phyloP scores from a whole-genome alignment of 2,329 filamentous ascomycete species.

The Cladosporium sphaerospermum region DNA sequence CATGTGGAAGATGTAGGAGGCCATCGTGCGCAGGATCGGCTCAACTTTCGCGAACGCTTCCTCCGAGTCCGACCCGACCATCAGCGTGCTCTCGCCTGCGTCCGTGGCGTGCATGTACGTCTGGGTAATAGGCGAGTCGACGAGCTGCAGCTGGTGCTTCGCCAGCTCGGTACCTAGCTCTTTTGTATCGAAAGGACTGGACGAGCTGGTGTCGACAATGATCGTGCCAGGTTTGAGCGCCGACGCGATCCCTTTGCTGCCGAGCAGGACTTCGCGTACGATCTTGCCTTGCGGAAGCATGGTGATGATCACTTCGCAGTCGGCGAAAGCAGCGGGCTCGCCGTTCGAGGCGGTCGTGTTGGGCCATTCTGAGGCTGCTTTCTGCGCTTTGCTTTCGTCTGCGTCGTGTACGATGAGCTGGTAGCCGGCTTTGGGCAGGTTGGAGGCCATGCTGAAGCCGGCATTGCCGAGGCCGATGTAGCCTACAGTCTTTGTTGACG shows the following conservation, averaged over 20 bases:
- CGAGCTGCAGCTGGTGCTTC: conserved; percentile 26
- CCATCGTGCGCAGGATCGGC: conserved; percentile 31
- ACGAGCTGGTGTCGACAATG: conserved; percentile 32
- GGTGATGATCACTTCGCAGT: conserved; percentile 31
- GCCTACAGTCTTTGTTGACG: conserved; percentile 24
- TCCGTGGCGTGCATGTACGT: conserved; percentile 33
- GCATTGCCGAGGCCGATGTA: conserved; percentile 33
- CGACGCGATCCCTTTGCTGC: conserved; percentile 25
- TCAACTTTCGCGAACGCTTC: conserved; percentile 27
- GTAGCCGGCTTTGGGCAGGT: conserved; percentile 30
- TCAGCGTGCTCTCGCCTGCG: conserved; percentile 29
- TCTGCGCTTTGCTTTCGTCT: conserved; percentile 21
- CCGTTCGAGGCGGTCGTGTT: conserved; percentile 27
- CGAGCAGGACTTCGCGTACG: conserved; percentile 28
- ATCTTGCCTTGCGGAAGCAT: conserved; percentile 34
- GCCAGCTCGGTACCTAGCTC: conserved; percentile 29
- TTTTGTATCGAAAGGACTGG: conserved; percentile 31
- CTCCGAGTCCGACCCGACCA: conserved; percentile 28
- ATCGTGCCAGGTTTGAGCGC: conserved; percentile 28
- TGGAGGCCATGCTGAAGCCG: conserved; percentile 30
- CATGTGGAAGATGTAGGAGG: conserved; percentile 32
- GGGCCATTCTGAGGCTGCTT: conserved; percentile 21
- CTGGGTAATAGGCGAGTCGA: conserved; percentile 34
- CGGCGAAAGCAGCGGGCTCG: conserved; percentile 24
- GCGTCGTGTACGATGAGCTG: conserved; percentile 28